Base-by-base conservation (phyloP, 202 grass and related monocot genomes). In the Schoenoplectus triqueter region DNA sequence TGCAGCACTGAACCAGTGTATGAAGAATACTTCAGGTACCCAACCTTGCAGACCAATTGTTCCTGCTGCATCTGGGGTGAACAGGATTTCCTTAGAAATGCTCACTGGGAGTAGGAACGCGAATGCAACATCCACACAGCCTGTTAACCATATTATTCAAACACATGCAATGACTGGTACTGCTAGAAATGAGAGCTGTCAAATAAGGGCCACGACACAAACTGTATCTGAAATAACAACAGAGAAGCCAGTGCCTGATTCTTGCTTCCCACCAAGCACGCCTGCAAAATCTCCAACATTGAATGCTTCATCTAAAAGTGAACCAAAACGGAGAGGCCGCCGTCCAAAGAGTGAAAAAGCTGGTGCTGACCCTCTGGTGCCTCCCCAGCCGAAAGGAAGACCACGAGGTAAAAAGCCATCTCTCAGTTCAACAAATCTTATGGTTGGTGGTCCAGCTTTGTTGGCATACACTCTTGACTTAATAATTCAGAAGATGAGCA, bases 401-500 rank as follows among this genome's bases (percentile, higher is more conserved):
- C 72, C 71, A 46, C 61, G 6, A 7, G 76, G 57, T 50, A 39
- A 85, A 76, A 69, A 75, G 67, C 70, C 85, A 57, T 68, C 69
- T 78, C 46, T 18, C 81, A 57, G 52, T 78, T 75, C 82, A 78
- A 73, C 76, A 88, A 88, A 78, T 55, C 66, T 64, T 3, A 81
- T 77, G 59, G 44, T 62, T 67, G 82, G 86, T 87, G 80, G 18
- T 69, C 31, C 80, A 63, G 52, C 50, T 66, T 20, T 70, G 69
- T 76, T 70, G 41, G 45, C 45, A 5, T 81, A 88, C 86, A 73
- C 83, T 82, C 87, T 95, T 42, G 87, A 95, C 86, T 62, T 80
- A 57, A 85, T 93, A 60, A 89, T 88, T 85, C 81, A 84, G 76
- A 92, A 81, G 85, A 82, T 95, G 71, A 68, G 54, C 6, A 48